Evolutionary conservation across 768 basidiomycete species (phyloP).

Genomic region (Amanita muscaria): DNA sequence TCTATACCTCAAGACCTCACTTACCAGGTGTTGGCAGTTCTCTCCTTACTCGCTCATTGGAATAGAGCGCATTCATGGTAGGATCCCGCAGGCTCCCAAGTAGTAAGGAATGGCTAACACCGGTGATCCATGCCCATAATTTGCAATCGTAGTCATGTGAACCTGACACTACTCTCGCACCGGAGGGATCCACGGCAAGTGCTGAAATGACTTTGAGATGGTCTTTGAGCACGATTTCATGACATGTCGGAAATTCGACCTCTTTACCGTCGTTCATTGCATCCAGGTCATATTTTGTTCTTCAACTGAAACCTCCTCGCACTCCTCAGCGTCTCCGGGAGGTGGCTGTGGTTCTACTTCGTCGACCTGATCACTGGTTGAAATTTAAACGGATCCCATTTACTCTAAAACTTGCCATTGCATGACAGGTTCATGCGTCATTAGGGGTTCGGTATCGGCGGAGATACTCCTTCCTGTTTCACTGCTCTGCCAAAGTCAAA

Average conservation of each 20-base stretch:
- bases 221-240: constrained; percentile 89
- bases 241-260: constrained; percentile 75
- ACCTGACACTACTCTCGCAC: constrained; percentile 84
- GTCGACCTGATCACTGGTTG: too few species aligned
- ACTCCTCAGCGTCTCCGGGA: constrained; percentile 12
- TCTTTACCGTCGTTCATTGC: constrained; percentile 37
- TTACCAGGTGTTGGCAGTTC: constrained; percentile 30
- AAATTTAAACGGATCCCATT: too few species aligned
- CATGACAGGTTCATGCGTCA: too few species aligned
- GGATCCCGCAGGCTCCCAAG: constrained; percentile 89
- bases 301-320: constrained; percentile 11
- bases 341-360: constrained; percentile 20
- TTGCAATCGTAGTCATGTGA: constrained; percentile 98
- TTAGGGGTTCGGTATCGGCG: too few species aligned
- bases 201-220: constrained; percentile 95
- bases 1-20: constrained; percentile 37
- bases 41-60: constrained; percentile 37
- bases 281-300: constrained; percentile 41
- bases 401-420: too few species aligned
- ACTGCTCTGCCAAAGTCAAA: too few species aligned
- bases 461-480: too few species aligned
- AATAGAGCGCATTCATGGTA: constrained; percentile 69
- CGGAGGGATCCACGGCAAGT: constrained; percentile 86
- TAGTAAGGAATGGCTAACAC: constrained; percentile 93
- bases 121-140: constrained; percentile 91